Conservation (phyloP, 176 grass and related monocot genomes). For the Hordeum marinum region DNA sequence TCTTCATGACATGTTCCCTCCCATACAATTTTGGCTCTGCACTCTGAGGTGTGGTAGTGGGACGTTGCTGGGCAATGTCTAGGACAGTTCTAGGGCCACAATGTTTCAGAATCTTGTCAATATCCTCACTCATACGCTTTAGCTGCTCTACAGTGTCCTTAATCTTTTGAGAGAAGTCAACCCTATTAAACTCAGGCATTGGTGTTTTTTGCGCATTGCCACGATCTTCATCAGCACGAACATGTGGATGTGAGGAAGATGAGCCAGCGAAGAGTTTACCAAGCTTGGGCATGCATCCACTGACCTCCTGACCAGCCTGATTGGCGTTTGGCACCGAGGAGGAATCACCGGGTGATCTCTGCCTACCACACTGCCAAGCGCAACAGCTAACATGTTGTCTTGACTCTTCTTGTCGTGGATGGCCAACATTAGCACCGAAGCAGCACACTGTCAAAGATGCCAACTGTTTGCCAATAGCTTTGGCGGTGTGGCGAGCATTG, state of each 20-base stretch:
- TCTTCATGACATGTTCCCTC: not conserved
- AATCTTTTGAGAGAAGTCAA: no score
- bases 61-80: not conserved
- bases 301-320: not conserved
- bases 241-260: no score
- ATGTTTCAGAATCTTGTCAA: no score
- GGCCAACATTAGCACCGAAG: no score
- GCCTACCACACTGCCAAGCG: not conserved
- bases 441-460: no score
- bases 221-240: no score
- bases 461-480: not conserved
- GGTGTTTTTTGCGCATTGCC: not conserved
- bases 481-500: not conserved
- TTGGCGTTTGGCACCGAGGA: not conserved
- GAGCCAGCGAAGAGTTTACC: not conserved
- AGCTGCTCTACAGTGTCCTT: no score
- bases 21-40: conserved; percentile 11
- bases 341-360: fast-evolving
- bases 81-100: not conserved
- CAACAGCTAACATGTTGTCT: not conserved
- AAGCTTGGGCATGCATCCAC: not conserved
- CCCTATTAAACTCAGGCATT: no score
- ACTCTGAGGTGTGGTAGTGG: not conserved
- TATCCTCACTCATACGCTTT: no score
- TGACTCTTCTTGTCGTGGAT: no score